Base-by-base conservation (phyloP, 2,329 filamentous ascomycete species). In the Xylaria sp. region DNA sequence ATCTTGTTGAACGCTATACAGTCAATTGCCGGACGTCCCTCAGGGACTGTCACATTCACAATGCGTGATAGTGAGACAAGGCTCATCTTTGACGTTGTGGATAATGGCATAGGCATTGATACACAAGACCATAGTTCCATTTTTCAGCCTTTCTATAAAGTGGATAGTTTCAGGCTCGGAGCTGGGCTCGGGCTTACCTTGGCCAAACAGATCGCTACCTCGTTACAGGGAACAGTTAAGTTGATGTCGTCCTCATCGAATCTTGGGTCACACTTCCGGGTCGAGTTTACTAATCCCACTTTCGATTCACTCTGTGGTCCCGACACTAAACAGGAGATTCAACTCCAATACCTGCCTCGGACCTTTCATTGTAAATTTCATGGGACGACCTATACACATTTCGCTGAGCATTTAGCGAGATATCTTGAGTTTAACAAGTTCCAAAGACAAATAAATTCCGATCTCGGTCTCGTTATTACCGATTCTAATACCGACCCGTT, bases 101-200 rank as follows among this genome's bases (percentile, higher is more conserved):
- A 69, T 61, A 69, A 66, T 13, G 67, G 67, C 9, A 12, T 55
- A 43, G 67, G 67, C 20, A 63, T 69, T 7, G 39, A 12, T 18
- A 20, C 2, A 28, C 15, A 43, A 13, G 49, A 58, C 18, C 63
- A 66, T 6, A 55, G 23, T 25, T 63, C 48, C 5, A 69, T 69
- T 18, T 69, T 69, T 25, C 58, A 66, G 28, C 63, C 67, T 23
- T 69, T 66, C 31, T 51, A 52, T 12, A 69, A 58, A 28, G 59
- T 49, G 28, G 59, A 66, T 15, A 41, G n/a, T 49, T 57, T 58
- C 28, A 69, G 59, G 54, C 46, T 52, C 8, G 67, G 67, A 9
- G 67, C 67, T 23, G 67, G 67, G 2, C 63, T 69, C 59, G 67
- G 67, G 5, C 63, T 69, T 13, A 61, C 63, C 5, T 36, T 66